Conservation (phyloP, 2,329 filamentous ascomycete genomes). For the Pseudogymnoascus sp. region DNA sequence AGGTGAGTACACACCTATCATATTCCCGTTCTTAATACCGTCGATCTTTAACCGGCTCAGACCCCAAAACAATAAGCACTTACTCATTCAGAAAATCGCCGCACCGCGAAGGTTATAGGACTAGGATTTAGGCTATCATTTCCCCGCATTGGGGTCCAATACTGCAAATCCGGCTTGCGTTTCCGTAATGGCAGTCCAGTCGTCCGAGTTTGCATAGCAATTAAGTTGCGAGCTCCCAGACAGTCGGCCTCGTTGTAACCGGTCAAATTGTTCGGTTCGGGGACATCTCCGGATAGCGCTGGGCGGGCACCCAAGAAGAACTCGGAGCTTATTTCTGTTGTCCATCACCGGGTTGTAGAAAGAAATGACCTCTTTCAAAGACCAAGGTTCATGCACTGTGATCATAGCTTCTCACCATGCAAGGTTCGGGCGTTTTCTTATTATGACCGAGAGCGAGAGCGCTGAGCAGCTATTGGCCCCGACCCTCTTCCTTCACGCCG, state of each 20-base stretch:
- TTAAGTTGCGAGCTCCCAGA: neutral
- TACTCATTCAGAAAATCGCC: neutral
- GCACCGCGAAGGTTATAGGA: neutral
- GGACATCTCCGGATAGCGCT: neutral
- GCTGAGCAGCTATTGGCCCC: neutral
- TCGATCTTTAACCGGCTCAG: conserved; percentile 1
- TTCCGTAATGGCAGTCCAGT: conserved; percentile 12
- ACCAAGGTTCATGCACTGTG: neutral
- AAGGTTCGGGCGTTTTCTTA: neutral
- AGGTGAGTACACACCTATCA: neutral
- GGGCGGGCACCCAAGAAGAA: neutral
- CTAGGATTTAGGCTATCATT: neutral
- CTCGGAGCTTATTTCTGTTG: neutral
- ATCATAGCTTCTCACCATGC: neutral
- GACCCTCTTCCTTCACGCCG: neutral
- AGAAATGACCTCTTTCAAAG: neutral
- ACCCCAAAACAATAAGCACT: neutral
- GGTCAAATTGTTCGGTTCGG: neutral
- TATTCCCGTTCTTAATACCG: neutral
- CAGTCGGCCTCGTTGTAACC: neutral
- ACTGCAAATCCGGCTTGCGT: conserved; percentile 6
- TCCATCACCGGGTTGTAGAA: neutral
- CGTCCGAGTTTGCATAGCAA: neutral
- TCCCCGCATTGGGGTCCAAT: neutral
- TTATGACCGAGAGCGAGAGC: neutral